Evolutionary conservation across 495 filamentous ascomycete species (phyloP).

Genomic region (Collariella sp.): DNA sequence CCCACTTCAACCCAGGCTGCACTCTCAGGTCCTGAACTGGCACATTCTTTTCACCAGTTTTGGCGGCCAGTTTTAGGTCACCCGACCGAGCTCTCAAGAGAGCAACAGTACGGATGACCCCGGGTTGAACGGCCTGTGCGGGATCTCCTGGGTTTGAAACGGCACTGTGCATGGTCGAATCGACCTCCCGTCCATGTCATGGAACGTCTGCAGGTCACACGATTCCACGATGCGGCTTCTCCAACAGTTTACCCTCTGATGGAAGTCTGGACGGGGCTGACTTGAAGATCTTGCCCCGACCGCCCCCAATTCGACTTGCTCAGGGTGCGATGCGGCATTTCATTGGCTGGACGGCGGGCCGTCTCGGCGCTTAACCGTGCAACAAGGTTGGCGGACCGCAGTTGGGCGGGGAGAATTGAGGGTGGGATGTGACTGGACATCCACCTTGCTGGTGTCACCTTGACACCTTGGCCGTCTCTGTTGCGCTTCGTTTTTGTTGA

Average conservation of each 20-base stretch:
- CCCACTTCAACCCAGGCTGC: no score
- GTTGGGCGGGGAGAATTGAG: conserved; percentile 1
- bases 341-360: conserved; percentile 6
- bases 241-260: no score
- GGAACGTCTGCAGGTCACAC: not conserved
- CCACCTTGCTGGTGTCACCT: not conserved
- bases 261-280: not conserved
- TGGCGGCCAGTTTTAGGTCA: no score
- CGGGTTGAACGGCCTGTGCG: no score
- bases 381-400: conserved; percentile 13
- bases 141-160: no score
- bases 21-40: no score
- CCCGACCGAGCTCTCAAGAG: no score
- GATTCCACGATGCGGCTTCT: not conserved
- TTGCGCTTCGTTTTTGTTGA: not conserved
- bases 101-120: no score
- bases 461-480: not conserved
- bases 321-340: not conserved
- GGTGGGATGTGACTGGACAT: not conserved
- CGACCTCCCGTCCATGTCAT: no score
- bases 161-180: no score
- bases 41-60: no score
- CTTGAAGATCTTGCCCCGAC: not conserved
- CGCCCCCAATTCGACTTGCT: not conserved
- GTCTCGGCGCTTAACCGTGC: conserved; percentile 17